Evolutionary conservation across 768 basidiomycete species (phyloP), one percentile per base, ranked within the genome.

Genomic region (Boletus insuetus): DNA sequence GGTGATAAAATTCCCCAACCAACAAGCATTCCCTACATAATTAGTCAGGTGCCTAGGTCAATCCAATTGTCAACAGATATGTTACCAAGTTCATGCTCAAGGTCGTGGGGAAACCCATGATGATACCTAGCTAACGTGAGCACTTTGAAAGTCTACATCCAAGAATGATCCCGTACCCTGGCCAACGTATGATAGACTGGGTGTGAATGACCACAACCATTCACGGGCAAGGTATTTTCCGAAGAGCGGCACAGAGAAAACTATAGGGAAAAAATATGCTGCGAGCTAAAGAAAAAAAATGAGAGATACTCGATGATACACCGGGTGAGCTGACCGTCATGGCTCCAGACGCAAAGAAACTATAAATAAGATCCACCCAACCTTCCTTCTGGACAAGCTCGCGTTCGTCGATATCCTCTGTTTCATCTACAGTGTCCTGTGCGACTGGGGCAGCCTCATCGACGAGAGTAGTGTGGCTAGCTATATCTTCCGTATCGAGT

Each of bases 1-100:
- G 96, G 96, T 0, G 93, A 93, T n/a, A 98, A 76, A 20, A 98
- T 73, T 5, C 84, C 95, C 96, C 96, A 98, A 10, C 96, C 96
- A 11, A 89, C 85, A n/a, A 98, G 60, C 96, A 97, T 98, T 29
- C 96, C 94, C 90, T 92, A 60, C 19, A 37, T 5, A 12, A 40
- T 12, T 3, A 10, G 37, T 56, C 13, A 61, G 58, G 58, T 47
- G n/a, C 29, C n/a, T 29, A 17, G 22, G 7, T 14, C 49, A 26
- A 19, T 22, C 46, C 2, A 38, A 32, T 45, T 56, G 24, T 17
- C 14, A 17, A 20, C 69, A 79, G 14, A 47, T n/a, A 45, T 9
- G 14, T 66, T 63, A 91, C 91, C 54, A 94, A 70, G 61, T 87
- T 95, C 95, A 98, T 98, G 67, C 89, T 91, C 35, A 95, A 64